Percentiles rank a stretch among this genome's conserved stretches.
Evolutionary conservation across 2,329 filamentous ascomycete genomes (phyloP).

Genomic region (Keithomyces neogunnii): DNA sequence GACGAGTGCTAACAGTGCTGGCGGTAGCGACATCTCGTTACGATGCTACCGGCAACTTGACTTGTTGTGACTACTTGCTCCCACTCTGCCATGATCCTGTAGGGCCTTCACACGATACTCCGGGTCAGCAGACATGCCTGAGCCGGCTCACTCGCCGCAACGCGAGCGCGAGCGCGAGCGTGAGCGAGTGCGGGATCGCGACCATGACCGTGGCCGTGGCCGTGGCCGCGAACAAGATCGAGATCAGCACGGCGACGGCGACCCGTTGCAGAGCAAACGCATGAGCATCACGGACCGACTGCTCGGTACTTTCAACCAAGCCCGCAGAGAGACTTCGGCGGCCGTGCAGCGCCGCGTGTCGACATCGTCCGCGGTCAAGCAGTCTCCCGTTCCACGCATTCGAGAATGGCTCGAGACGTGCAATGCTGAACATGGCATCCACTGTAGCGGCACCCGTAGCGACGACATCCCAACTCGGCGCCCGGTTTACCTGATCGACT

Average conservation of each 20-base stretch:
- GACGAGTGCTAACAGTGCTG: too few relatives aligned
- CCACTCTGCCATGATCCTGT: neutral
- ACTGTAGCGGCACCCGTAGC: slow-evolving; percentile 25
- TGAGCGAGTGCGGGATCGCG: slow-evolving; percentile 6
- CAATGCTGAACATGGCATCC: slow-evolving; percentile 30
- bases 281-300: slow-evolving; percentile 33
- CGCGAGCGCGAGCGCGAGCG: slow-evolving; percentile 6
- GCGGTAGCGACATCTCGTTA: neutral
- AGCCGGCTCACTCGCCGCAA: slow-evolving; percentile 3
- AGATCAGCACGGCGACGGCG: slow-evolving; percentile 17
- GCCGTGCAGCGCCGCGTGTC: slow-evolving; percentile 23
- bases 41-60: neutral
- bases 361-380: slow-evolving; percentile 15
- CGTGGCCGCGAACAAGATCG: slow-evolving; percentile 4
- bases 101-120: neutral
- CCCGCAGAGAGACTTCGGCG: slow-evolving; percentile 19
- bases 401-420: slow-evolving; percentile 36
- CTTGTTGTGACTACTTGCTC: neutral
- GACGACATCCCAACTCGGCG: slow-evolving; percentile 24
- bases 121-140: slow-evolving; percentile 5
- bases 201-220: slow-evolving; percentile 18
- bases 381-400: slow-evolving; percentile 29
- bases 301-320: slow-evolving; percentile 24
- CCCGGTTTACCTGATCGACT: slow-evolving; percentile 33
- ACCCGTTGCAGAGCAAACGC: slow-evolving; percentile 24